Percentiles rank a stretch among this genome's conserved stretches.
phyloP scores from a whole-genome alignment of 2,329 filamentous ascomycete genomes.

The Penicillium aurantiogriseum region DNA sequence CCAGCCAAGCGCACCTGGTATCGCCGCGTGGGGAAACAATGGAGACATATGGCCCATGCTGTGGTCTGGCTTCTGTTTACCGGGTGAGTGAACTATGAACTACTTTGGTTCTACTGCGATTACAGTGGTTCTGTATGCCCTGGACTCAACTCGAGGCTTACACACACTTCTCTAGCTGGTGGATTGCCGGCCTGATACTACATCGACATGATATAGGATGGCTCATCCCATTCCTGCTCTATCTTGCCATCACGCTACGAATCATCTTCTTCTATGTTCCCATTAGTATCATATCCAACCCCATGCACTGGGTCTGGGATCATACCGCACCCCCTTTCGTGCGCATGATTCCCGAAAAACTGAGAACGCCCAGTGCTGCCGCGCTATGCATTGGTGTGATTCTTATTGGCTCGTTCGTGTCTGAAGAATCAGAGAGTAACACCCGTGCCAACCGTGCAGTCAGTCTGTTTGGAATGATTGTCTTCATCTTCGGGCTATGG shows the following conservation, averaged over 20 bases:
- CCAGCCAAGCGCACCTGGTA: conserved; percentile 30
- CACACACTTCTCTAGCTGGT: conserved; percentile 57
- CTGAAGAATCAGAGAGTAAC: conserved; percentile 70
- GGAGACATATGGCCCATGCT: conserved; percentile 45
- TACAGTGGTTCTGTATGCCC: not conserved
- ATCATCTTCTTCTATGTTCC: conserved; percentile 73
- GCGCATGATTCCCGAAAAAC: conserved; percentile 63
- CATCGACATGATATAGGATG: conserved; percentile 74
- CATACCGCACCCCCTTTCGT: conserved; percentile 61
- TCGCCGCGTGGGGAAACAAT: conserved; percentile 29
- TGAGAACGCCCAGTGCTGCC: conserved; percentile 64
- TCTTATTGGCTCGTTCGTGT: conserved; percentile 73
- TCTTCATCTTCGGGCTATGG: conserved; percentile 69
- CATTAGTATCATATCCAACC: conserved; percentile 62
- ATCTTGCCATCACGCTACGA: conserved; percentile 70
- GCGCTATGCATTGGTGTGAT: conserved; percentile 67
- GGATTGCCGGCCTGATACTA: conserved; percentile 71
- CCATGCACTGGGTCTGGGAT: conserved; percentile 67
- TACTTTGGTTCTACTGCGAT: not conserved
- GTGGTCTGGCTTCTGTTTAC: conserved; percentile 53
- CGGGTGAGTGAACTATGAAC: conserved; percentile 46
- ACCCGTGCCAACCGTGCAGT: conserved; percentile 76
- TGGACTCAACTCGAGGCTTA: conserved; percentile 13
- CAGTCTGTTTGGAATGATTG: conserved; percentile 72
- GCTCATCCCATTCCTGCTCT: conserved; percentile 81